These are phyloP conservation scores for Termitomyces bulborhizus DNA, from an alignment of 768 basidiomycete species.

Conservation along the genomic window DNA sequence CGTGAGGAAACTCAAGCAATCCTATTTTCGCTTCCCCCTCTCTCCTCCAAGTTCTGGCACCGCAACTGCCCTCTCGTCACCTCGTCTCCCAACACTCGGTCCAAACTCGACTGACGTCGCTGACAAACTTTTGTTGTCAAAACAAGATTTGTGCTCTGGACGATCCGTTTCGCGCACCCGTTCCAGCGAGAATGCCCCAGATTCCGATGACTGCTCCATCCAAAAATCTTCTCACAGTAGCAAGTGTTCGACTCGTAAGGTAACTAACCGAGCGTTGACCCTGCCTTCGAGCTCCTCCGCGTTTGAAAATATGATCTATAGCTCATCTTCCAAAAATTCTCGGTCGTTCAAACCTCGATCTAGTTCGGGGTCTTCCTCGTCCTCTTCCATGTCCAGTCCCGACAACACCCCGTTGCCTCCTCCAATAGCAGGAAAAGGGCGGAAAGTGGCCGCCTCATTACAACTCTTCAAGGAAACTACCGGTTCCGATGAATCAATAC, in stretches of 20 bases:
- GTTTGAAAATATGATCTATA: neutral
- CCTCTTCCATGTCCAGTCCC: slow-evolving; percentile 27
- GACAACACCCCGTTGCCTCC: slow-evolving; percentile 22
- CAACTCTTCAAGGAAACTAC: slow-evolving; percentile 78
- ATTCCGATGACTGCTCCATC: slow-evolving; percentile 41
- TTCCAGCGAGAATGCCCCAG: slow-evolving; percentile 26
- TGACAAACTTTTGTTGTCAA: slow-evolving; percentile 11
- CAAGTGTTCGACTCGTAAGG: slow-evolving; percentile 21
- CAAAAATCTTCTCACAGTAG: slow-evolving; percentile 29
- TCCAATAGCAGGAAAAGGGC: slow-evolving; percentile 49
- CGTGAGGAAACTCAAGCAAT: slow-evolving; percentile 16
- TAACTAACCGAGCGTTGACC: slow-evolving; percentile 32
- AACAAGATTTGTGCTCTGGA: slow-evolving; percentile 18
- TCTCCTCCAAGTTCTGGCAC: slow-evolving; percentile 43
- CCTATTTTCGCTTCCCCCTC: slow-evolving; percentile 33
- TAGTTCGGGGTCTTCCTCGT: slow-evolving; percentile 24
- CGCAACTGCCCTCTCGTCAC: slow-evolving; percentile 33
- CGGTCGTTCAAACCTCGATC: slow-evolving; percentile 29
- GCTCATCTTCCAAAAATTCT: slow-evolving; percentile 24
- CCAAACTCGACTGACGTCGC: slow-evolving; percentile 21
- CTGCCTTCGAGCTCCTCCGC: slow-evolving; percentile 25
- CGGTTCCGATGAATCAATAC: slow-evolving; percentile 26
- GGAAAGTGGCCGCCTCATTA: slow-evolving; percentile 79
- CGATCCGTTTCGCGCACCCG: slow-evolving; percentile 20
- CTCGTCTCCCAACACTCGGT: slow-evolving; percentile 20